Evolutionary conservation across 768 basidiomycete species (phyloP), one percentile per base, ranked within the genome.

Genomic region (Suillus brevipes): DNA sequence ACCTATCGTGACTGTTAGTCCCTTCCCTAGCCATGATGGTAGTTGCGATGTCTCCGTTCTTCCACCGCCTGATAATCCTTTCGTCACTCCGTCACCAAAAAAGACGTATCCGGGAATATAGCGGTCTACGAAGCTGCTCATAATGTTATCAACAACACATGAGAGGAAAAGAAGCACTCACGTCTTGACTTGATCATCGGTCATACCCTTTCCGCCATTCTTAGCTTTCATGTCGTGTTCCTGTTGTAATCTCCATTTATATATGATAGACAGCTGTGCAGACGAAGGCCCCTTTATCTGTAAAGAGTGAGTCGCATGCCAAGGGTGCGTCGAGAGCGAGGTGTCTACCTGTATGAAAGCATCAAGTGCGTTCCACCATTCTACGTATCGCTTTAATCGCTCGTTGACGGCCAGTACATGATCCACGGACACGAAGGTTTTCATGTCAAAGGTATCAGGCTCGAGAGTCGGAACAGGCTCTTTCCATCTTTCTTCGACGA

Each of bases 81-180:
- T 68, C 12, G 60, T 68, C 5, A 91, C 78, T 13, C 89, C 86
- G 25, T 86, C 85, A 4, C 84, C 87, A 71, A 92, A 98, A 73
- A 96, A 90, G 65, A 97, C 87, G 72, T 97, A 98, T 4, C 91
- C 93, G 1, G 95, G 95, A 69, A 98, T 95, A 75, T 97, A 97
- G 5, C 96, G 88, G 75, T 95, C 91, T 7, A 96, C 87, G 73
- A 97, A 97, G 42, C 91, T 94, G 71, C 42, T 31, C 49, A 36
- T 25, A 6, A 61, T 25, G 60, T 63, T 45, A 67, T 55, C 9
- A 9, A 47, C 7, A 42, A 38, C 9, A 38, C 20, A 28, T 37
- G 40, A 58, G 61, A 47, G 71, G 64, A 63, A 64, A 61, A 47
- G 55, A 50, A 59, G 50, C 60, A 73, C 76, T 53, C 67, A 83